Conservation (phyloP, 805 yeast genomes). For the Scheffersomyces spartinae region DNA sequence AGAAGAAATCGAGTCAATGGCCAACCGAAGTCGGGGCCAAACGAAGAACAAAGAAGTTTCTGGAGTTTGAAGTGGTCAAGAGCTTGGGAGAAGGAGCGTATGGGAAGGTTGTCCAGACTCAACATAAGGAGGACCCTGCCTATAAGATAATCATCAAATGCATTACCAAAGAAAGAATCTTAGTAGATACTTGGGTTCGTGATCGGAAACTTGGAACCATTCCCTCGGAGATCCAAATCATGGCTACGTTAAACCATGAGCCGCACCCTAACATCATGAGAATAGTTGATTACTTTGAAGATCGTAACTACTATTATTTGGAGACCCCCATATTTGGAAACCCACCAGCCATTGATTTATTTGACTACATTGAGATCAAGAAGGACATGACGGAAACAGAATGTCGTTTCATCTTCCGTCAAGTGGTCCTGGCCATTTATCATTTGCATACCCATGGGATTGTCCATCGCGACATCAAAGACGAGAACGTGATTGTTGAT, state of each 20-base stretch:
- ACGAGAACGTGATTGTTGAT: slow-evolving; percentile 86
- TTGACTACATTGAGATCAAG: slow-evolving; percentile 82
- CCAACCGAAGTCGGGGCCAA: slow-evolving; percentile 47
- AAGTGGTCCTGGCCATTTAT: slow-evolving; percentile 64
- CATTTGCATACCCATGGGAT: slow-evolving; percentile 81
- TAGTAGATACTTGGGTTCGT: slow-evolving; percentile 96
- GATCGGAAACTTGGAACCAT: slow-evolving; percentile 86
- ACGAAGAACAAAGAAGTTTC: slow-evolving; percentile 59
- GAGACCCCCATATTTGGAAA: slow-evolving; percentile 87
- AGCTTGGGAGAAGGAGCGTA: slow-evolving; percentile 95
- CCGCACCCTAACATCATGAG: slow-evolving; percentile 86
- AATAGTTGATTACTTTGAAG: slow-evolving; percentile 87
- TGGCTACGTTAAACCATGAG: slow-evolving; percentile 64
- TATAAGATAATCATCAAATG: slow-evolving; percentile 75
- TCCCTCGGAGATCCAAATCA: slow-evolving; percentile 91
- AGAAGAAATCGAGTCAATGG: slow-evolving; percentile 29
- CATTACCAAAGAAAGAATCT: slow-evolving; percentile 81
- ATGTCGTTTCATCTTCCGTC: slow-evolving; percentile 67
- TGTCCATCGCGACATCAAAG: slow-evolving; percentile 90
- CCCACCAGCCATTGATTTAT: slow-evolving; percentile 86
- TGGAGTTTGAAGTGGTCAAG: slow-evolving; percentile 60
- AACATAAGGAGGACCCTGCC: slow-evolving; percentile 47
- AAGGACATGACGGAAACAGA: slow-evolving; percentile 72
- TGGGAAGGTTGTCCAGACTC: slow-evolving; percentile 81
- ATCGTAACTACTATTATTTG: slow-evolving; percentile 75